Conservation (phyloP, 805 yeast genomes). For the Yarrowia keelungensis region DNA sequence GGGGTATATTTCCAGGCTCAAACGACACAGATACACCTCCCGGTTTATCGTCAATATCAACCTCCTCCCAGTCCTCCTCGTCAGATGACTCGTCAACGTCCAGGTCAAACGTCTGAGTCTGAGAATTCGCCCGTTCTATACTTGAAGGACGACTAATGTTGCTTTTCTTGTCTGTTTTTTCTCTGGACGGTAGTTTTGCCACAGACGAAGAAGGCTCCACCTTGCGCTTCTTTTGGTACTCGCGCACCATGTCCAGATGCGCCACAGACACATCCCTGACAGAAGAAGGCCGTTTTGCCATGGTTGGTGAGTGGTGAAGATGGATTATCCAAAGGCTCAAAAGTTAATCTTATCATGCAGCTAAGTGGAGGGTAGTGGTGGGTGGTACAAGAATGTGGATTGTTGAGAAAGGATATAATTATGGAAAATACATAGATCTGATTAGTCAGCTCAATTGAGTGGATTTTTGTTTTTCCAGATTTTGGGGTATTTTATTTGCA, state of each 20-base stretch:
- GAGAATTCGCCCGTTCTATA: background rate
- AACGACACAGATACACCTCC: conserved; percentile 1
- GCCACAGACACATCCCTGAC: background rate
- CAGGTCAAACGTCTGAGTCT: background rate
- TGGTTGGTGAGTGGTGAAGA: background rate
- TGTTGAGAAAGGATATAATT: too few relatives aligned
- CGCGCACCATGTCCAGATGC: conserved; percentile 21
- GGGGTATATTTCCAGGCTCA: background rate
- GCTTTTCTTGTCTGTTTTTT: background rate
- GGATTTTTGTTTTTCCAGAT: too few relatives aligned
- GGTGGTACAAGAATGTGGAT: too few relatives aligned
- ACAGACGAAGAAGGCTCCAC: background rate
- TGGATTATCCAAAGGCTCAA: too few relatives aligned
- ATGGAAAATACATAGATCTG: too few relatives aligned
- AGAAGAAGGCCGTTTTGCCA: conserved; percentile 2
- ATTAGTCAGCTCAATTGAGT: too few relatives aligned
- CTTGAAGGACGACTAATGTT: background rate
- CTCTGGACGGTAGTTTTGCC: background rate
- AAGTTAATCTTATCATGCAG: too few relatives aligned
- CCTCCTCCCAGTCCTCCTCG: conserved; percentile 38
- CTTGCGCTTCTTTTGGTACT: conserved; percentile 14
- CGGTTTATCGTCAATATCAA: background rate
- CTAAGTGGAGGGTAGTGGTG: too few relatives aligned
- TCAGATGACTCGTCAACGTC: conserved; percentile 11
- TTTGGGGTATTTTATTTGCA: too few relatives aligned